Evolutionary conservation across 2,329 filamentous ascomycete species (phyloP).

Genomic region (Pleomassaria siparia): DNA sequence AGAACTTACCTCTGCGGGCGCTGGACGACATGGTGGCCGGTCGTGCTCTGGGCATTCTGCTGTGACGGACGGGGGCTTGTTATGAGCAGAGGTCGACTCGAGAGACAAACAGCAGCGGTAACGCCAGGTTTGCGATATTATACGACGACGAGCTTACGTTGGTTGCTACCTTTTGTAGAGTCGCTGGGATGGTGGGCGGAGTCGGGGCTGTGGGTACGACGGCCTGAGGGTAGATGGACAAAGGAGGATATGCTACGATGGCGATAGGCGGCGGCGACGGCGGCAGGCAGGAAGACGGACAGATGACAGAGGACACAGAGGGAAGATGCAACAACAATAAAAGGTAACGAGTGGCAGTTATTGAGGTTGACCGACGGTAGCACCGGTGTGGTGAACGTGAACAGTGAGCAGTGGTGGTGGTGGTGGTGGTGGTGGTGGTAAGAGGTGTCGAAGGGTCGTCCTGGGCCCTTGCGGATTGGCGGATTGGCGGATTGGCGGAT

Average conservation of each 20-base stretch:
- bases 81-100: slow-evolving; percentile 6
- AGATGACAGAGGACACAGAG: slow-evolving; percentile 4
- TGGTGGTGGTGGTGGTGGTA: not conserved
- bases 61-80: slow-evolving; percentile 6
- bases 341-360: slow-evolving; percentile 17
- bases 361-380: slow-evolving; percentile 11
- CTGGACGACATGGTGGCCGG: slow-evolving; percentile 19
- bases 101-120: slow-evolving; percentile 3
- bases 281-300: not conserved
- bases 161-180: not conserved
- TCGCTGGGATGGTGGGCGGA: not conserved
- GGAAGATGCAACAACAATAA: slow-evolving; percentile 1
- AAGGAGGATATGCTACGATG: too few species aligned
- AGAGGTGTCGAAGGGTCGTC: slow-evolving; percentile 5
- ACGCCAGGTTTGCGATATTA: slow-evolving; percentile 14
- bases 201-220: not conserved
- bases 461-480: not conserved
- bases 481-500: not conserved
- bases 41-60: slow-evolving; percentile 4
- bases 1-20: slow-evolving; percentile 14
- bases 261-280: slow-evolving; percentile 4
- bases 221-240: slow-evolving; percentile 5
- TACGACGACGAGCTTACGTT: slow-evolving; percentile 8
- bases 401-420: not conserved
- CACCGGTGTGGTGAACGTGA: too few species aligned